Evolutionary conservation across 2,329 filamentous ascomycete species (phyloP).

Genomic region (Nectriaceae sp.): DNA sequence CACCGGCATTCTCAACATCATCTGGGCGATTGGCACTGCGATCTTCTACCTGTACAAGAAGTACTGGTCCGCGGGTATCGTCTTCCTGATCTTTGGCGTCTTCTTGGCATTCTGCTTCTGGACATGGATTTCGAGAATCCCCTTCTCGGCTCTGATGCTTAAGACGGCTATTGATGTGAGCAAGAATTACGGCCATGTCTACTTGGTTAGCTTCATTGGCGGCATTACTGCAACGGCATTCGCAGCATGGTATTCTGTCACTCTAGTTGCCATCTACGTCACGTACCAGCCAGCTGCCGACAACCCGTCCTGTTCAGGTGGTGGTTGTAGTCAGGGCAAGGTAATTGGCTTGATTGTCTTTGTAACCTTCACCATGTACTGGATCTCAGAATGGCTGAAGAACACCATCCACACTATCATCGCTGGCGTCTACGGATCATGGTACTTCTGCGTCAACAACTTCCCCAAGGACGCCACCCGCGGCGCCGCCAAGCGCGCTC

Average conservation of each 20-base stretch:
- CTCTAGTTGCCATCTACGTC: slow-evolving; percentile 82
- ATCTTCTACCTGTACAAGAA: slow-evolving; percentile 79
- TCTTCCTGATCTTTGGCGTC: slow-evolving; percentile 75
- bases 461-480: slow-evolving; percentile 79
- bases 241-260: slow-evolving; percentile 83
- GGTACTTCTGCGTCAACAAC: slow-evolving; percentile 78
- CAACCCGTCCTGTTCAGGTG: slow-evolving; percentile 56
- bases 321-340: slow-evolving; percentile 71
- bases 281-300: slow-evolving; percentile 69
- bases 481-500: slow-evolving; percentile 76
- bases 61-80: slow-evolving; percentile 83
- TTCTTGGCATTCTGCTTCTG: slow-evolving; percentile 84
- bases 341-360: slow-evolving; percentile 86
- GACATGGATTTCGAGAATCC: slow-evolving; percentile 87
- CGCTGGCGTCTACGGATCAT: slow-evolving; percentile 85
- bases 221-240: slow-evolving; percentile 76
- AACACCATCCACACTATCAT: slow-evolving; percentile 89
- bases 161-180: slow-evolving; percentile 84
- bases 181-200: slow-evolving; percentile 82
- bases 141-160: slow-evolving; percentile 88
- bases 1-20: slow-evolving; percentile 84
- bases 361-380: slow-evolving; percentile 89
- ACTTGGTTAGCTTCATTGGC: slow-evolving; percentile 80
- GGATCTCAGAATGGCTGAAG: slow-evolving; percentile 92
- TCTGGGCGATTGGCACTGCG: slow-evolving; percentile 81